Evolutionary conservation across 106 monocot genomes (phyloP).

Genomic region (Dactylorhiza incarnata): DNA sequence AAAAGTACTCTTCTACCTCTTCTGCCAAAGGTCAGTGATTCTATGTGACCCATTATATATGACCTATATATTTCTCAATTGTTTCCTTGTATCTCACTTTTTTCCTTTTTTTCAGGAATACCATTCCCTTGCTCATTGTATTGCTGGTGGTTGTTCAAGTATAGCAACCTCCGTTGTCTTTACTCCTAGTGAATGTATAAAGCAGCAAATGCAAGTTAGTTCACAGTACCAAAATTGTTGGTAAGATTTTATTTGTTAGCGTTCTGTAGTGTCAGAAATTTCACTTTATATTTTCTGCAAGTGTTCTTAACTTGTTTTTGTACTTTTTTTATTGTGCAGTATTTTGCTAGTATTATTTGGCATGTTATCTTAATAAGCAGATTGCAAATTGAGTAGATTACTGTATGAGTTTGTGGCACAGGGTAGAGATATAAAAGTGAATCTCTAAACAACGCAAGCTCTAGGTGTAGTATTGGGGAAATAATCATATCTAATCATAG

Average conservation of each 20-base stretch:
- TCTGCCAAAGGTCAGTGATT: conserved; percentile 54
- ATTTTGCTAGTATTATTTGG: background rate
- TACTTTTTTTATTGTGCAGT: background rate
- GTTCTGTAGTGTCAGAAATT: background rate
- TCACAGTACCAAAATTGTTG: conserved; percentile 85
- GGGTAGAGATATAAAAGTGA: too few species aligned
- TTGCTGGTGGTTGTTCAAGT: conserved; percentile 96
- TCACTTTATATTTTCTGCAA: background rate
- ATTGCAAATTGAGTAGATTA: background rate
- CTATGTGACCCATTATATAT: conserved; percentile 6
- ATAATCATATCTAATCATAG: too few species aligned
- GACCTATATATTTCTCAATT: background rate
- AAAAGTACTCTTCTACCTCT: conserved; percentile 70
- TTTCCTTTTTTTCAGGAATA: conserved; percentile 50
- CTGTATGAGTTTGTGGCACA: too few species aligned
- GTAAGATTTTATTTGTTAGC: conserved; percentile 26
- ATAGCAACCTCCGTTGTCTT: conserved; percentile 89
- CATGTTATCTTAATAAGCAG: background rate
- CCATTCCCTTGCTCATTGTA: conserved; percentile 78
- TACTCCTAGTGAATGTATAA: conserved; percentile 93
- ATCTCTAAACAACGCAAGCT: too few species aligned
- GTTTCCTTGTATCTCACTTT: background rate
- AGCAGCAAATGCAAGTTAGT: conserved; percentile 98
- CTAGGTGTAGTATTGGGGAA: too few species aligned
- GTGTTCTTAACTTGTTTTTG: background rate